Evolutionary conservation across 768 basidiomycete genomes (phyloP), one percentile per base, ranked within the genome.

Genomic region (Clitopilus hobsonii): DNA sequence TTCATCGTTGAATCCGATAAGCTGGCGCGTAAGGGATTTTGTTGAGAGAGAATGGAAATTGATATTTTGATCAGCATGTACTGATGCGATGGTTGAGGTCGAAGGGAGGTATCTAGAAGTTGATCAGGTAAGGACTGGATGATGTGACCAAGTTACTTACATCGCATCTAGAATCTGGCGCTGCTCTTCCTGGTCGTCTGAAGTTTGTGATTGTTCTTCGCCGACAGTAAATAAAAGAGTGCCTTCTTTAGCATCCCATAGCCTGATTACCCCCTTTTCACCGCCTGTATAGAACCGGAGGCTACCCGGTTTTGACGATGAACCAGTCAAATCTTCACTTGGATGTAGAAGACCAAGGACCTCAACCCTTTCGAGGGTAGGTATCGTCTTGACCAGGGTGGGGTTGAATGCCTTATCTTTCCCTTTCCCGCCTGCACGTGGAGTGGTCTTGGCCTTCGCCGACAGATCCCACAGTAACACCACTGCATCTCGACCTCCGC

Each of bases 1-100:
- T 70, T 98, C 96, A 70, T 99, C 97, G 68, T 98, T 98, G 78
- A 89, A 99, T 0, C 97, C 97, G 62, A 98, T 86, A 60, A 98
- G 72, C 62, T 98, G 96, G 16, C 90, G 87, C 1, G 78, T 74
- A 23, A 91, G 71, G 7, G 79, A 73, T 27, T 78, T 79, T 1
- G 83, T 82, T n/a, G 76, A 68, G 6, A 96, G 73, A 1, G 91
- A 94, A 69, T 94, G 86, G 72, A 93, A 93, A 48, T 94, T 78
- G 61, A 99, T 95, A 61, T 98, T 99, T 71, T 98, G 97, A 69
- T 99, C 96, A 22, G 91, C 94, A 67, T 96, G 95, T 14, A 94
- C 75, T 14, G 94, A 91, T 20, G 94, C 77, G 13, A 98, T 69
- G 1, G 81, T 80, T 7, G 85, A 84, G 7, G 72, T 76, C 1